Base-by-base conservation (phyloP, 2,329 filamentous ascomycete species). In the Phyllosticta paracitricarpa region DNA sequence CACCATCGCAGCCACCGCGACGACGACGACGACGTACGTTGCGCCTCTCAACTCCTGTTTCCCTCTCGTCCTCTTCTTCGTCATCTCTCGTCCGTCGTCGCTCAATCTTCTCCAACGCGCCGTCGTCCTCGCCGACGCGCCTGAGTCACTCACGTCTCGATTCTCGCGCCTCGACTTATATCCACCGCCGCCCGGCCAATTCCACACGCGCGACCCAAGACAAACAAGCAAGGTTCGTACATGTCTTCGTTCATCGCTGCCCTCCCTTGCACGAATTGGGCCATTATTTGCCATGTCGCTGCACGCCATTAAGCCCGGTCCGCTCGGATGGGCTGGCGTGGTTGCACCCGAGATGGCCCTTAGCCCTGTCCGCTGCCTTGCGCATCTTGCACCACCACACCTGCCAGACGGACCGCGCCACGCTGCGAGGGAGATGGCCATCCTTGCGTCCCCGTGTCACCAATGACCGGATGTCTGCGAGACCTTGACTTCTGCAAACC, bases 181-280 rank as follows among this genome's bases (percentile, higher is more conserved):
- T 54, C 51, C 14, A 9, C 57, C 33, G 24, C 30, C 51, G 51
- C 12, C n/a, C 28, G 19, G 7, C 9, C n/a, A 52, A 60, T 60
- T 60, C 58, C 53, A 51, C n/a, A 24, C 33, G 22, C 19, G 19
- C 33, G 54, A 53, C 25, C 33, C 51, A 10, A 33, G 52, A 60
- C 58, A 40, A 30, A 2, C 52, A 35, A 55, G 58, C 58, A 60
- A 60, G 58, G 52, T 56, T n/a, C 51, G 58, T 60, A 51, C 58
- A 28, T 17, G 58, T 60, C 58, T 60, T 60, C 58, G 48, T 53
- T 54, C 58, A 51, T 60, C 35, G 53, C 33, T 51, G 35, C 52
- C 40, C 14, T 56, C 58, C 58, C 58, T 60, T 60, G 52, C 58
- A 53, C 53, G 19, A 55, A 22, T 33, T 6, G 25, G 14, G 19